Base-by-base conservation (phyloP, 495 filamentous ascomycete genomes). In the Eremomyces bilateralis region DNA sequence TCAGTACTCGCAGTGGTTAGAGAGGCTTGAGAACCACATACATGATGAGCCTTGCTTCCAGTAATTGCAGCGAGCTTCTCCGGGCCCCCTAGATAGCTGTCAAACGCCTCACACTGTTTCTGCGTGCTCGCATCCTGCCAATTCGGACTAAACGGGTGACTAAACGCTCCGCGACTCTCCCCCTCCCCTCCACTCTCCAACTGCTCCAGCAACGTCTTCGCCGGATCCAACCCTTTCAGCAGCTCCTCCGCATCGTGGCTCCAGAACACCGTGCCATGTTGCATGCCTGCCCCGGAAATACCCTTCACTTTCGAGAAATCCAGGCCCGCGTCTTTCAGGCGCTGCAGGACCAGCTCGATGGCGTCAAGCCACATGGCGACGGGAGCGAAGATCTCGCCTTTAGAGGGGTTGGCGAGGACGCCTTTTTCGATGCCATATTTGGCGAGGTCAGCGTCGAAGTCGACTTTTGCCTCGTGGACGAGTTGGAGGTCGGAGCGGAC, bases 111-210 rank as follows among this genome's bases (percentile, higher is more conserved):
- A 53, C 85, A 94, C 52, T 97, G 77, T 33, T 61, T 59, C 59
- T 93, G 82, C 0, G 88, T 95, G 53, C 81, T 91, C 30, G 80
- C 70, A 53, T 97, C 88, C 54, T 95, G 88, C 88, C 88, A 97
- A 55, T 95, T 97, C 4, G 88, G 88, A 37, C 76, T 82, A 56
- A 68, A 83, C 4, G 76, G 73, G 52, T 90, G 78, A 4, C 81
- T 77, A 50, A 97, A 91, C 0, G 76, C 81, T 1, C 53, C 56
- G 10, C 56, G 53, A n/a, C n/a, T n/a, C 29, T 75, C 68, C 25
- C 80, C 65, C 3, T 64, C 39, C 16, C 36, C 40, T n/a, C 39
- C 25, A n/a, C n/a, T n/a, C 8, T 6, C 30, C 4, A 35, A 16
- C 33, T 35, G 33, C 8, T 35, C 33, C 6, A 10, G 12, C 33